phyloP scores from a whole-genome alignment of 345 rosid species.

The Tarenaya hassleriana region DNA sequence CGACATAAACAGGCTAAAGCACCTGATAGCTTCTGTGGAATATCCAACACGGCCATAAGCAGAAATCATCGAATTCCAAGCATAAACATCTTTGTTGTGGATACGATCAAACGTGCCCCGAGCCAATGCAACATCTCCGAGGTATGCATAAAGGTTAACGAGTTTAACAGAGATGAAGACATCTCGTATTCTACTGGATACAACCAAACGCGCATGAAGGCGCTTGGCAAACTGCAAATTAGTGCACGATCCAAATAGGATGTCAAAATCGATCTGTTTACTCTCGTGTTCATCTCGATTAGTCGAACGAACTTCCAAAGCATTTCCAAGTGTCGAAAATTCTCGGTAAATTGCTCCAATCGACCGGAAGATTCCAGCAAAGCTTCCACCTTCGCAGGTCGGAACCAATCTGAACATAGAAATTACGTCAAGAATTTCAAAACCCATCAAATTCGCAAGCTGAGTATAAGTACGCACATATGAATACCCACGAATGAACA shows the following conservation, averaged over 20 bases:
- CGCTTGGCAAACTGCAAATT: constrained; percentile 26
- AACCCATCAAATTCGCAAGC: too few species aligned
- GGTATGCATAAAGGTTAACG: constrained; percentile 39
- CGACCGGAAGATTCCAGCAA: constrained; percentile 22
- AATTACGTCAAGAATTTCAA: too few species aligned
- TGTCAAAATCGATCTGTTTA: constrained; percentile 26
- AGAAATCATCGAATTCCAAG: constrained; percentile 55
- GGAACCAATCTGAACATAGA: constrained; percentile 9
- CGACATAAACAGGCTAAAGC: constrained; percentile 34
- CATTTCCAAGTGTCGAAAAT: constrained; percentile 28
- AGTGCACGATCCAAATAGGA: constrained; percentile 33
- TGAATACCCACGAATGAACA: too few species aligned
- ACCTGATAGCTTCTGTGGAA: constrained; percentile 33
- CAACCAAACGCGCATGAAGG: constrained; percentile 35
- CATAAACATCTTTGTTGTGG: constrained; percentile 37
- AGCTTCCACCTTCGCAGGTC: constrained; percentile 30
- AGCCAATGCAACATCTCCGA: constrained; percentile 30
- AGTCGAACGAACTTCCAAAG: constrained; percentile 19
- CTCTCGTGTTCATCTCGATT: not conserved
- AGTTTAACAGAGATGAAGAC: constrained; percentile 25
- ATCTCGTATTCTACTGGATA: constrained; percentile 26
- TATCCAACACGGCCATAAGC: constrained; percentile 35
- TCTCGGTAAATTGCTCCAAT: constrained; percentile 16
- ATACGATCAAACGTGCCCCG: constrained; percentile 35
- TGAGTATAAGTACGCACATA: too few species aligned